Evolutionary conservation across 495 filamentous ascomycete genomes (phyloP), one percentile per base, ranked within the genome.

Genomic region (Friedmanniomyces simplex): DNA sequence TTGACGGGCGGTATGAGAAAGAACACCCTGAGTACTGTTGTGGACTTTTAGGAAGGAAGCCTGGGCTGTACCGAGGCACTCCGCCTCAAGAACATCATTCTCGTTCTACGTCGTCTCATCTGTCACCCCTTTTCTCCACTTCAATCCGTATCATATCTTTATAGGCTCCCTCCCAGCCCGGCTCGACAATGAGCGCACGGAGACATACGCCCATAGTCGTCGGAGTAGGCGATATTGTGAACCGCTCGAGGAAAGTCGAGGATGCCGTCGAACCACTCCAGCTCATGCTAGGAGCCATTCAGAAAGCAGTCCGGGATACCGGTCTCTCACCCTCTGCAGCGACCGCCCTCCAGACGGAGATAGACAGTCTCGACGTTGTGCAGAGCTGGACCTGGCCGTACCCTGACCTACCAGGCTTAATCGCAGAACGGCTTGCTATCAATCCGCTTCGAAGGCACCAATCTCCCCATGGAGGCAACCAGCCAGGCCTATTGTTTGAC

Each of bases 381-480:
- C 63, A 63, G 22, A 79, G 73, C 6, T 82, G 79, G 79, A 81
- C 79, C 12, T 82, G 79, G 79, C 71, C 72, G 16, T 81, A 82
- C 64, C 55, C 67, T 0, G 74, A 82, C 58, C 64, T 80, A 1
- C 76, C 79, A 1, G 69, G 67, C 25, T 60, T 79, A 0, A 51
- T 82, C 20, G 63, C 68, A 0, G 28, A 73, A 47, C 67, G 69
- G 45, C 65, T 82, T 20, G 69, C 63, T 1, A 55, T 77, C 14
- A 53, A 67, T 8, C 66, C 72, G 28, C 28, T 32, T 1, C 67
- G 62, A 24, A 71, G 76, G 54, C 71, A 68, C 43, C 45, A 61
- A 72, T 76, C 42, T 78, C 70, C 51, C 11, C 79, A 82, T 68
- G 77, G 77, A 7, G 79, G 79, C 1, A 72, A 81, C 64, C 69